Evolutionary conservation across 1,139 yeast genomes (phyloP).

Genomic region (Hyphopichia pseudoburtonii): DNA sequence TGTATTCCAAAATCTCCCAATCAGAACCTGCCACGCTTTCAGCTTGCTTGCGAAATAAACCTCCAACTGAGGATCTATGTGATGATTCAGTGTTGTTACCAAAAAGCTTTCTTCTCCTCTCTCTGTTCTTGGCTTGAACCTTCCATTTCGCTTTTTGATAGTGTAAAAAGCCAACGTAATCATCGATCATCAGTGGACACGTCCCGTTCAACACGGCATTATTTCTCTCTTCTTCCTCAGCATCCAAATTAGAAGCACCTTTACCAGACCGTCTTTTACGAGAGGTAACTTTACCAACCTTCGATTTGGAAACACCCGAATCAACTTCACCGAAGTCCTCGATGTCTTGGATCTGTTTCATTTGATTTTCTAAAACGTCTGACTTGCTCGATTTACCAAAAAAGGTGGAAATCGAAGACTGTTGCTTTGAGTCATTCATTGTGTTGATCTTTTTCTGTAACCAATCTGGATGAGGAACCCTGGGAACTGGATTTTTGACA

Average conservation of each 20-base stretch:
- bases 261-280: constrained; percentile 29
- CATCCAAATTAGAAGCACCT: constrained; percentile 30
- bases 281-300: constrained; percentile 52
- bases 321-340: constrained; percentile 65
- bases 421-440: constrained; percentile 69
- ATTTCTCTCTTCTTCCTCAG: constrained; percentile 41
- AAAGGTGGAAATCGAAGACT: constrained; percentile 61
- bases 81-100: constrained; percentile 58
- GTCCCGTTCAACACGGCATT: constrained; percentile 49
- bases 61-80: constrained; percentile 57
- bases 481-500: constrained; percentile 89
- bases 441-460: constrained; percentile 60
- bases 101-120: constrained; percentile 72
- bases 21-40: constrained; percentile 71
- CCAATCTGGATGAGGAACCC: constrained; percentile 97
- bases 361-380: constrained; percentile 26
- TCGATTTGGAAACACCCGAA: constrained; percentile 23
- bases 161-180: constrained; percentile 72
- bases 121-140: constrained; percentile 66
- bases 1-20: constrained; percentile 85
- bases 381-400: constrained; percentile 44
- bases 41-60: constrained; percentile 73
- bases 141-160: constrained; percentile 89
- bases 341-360: constrained; percentile 56
- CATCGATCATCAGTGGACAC: constrained; percentile 72